phyloP scores from a whole-genome alignment of 1,284 basidiomycete species.

The Ceratobasidium papillatum region DNA sequence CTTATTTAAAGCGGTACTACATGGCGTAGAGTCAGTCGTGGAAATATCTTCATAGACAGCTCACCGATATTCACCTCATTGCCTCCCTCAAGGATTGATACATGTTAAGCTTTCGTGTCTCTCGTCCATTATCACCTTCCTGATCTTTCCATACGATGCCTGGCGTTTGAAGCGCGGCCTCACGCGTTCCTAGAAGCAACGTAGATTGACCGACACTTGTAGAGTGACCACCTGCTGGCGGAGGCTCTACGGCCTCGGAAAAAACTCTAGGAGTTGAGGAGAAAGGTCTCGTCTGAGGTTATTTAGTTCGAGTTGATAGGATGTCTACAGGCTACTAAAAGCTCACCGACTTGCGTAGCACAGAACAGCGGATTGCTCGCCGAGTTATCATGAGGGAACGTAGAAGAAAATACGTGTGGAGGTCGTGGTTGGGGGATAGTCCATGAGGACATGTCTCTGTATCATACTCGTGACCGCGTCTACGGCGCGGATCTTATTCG shows the following conservation, averaged over 20 bases:
- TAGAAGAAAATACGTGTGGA: not conserved
- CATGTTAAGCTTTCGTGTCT: conserved; percentile 89
- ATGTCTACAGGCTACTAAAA: not conserved
- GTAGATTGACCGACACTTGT: conserved; percentile 72
- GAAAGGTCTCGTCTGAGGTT: not conserved
- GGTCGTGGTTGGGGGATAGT: conserved; percentile 2
- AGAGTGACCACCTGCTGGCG: conserved; percentile 76
- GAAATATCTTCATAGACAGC: not conserved
- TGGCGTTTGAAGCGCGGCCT: conserved; percentile 73
- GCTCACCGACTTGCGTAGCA: conserved; percentile 5
- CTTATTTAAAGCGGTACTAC: conserved; percentile 79
- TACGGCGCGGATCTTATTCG: conserved; percentile 36
- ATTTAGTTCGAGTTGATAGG: not conserved
- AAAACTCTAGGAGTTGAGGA: not conserved
- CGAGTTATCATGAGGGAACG: conserved; percentile 17
- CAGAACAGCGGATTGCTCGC: not conserved
- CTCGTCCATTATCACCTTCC: conserved; percentile 64
- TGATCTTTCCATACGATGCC: conserved; percentile 75
- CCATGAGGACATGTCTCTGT: not conserved
- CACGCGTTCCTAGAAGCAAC: conserved; percentile 68
- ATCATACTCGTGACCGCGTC: conserved; percentile 26
- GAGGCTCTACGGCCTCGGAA: conserved; percentile 55
- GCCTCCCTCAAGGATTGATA: conserved; percentile 92
- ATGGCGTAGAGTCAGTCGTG: conserved; percentile 16
- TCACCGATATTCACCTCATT: conserved; percentile 64